These are phyloP conservation scores for Coemansia sp. DNA, from an alignment of 192 early-diverging fungal genomes.

Conservation along the genomic window DNA sequence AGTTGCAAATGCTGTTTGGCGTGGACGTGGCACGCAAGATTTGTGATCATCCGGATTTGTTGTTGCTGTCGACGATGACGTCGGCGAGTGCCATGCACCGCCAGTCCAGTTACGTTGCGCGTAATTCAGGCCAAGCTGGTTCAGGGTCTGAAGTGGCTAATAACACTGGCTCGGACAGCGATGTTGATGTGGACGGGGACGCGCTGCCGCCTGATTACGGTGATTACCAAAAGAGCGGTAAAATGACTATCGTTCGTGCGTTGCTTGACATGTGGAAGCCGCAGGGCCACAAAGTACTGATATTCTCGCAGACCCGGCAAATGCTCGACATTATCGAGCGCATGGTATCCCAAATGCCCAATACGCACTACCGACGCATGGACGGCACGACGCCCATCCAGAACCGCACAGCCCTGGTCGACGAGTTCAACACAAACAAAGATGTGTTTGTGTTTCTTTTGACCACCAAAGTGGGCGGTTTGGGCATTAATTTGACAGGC, in stretches of 20 bases:
- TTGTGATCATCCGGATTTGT: conserved; percentile 91
- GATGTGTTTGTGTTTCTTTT: conserved; percentile 85
- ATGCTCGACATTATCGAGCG: conserved; percentile 94
- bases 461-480: conserved; percentile 96
- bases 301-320: conserved; percentile 92
- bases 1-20: conserved; percentile 80
- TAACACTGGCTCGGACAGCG: neutral
- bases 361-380: conserved; percentile 81
- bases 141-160: no score
- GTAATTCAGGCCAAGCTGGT: neutral
- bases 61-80: conserved; percentile 35
- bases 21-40: conserved; percentile 94
- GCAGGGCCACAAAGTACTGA: conserved; percentile 79
- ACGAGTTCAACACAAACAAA: conserved; percentile 77
- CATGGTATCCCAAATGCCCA: conserved; percentile 57
- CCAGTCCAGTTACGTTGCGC: neutral
- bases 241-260: conserved; percentile 84
- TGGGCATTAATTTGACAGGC: conserved; percentile 93
- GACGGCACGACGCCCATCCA: conserved; percentile 94
- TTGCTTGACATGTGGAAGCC: conserved; percentile 85
- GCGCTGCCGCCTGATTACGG: conserved; percentile 44
- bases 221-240: conserved; percentile 65
- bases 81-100: conserved; percentile 24
- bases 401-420: conserved; percentile 78
- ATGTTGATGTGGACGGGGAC: neutral